These are phyloP conservation scores for Syncephalastrum racemosum DNA, from an alignment of 371 early-diverging fungal genomes.

Conservation along the genomic window DNA sequence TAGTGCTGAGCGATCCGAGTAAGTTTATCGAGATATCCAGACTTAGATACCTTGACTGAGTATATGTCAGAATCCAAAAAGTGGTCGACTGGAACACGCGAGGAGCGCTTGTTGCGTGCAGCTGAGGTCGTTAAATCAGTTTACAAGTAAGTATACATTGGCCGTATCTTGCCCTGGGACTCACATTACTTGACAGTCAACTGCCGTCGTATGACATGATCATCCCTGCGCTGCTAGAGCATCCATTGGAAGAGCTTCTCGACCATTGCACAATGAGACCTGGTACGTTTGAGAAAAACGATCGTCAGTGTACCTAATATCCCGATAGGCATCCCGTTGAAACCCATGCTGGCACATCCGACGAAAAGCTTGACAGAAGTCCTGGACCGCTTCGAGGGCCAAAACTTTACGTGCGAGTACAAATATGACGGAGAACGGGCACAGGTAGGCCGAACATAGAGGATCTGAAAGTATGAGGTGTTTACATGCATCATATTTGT, in stretches of 20 bases:
- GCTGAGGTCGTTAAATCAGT: conserved; percentile 84
- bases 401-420: conserved; percentile 96
- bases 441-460: conserved; percentile 63
- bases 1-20: conserved; percentile 55
- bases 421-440: conserved; percentile 99
- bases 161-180: too few relatives aligned
- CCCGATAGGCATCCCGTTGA: conserved; percentile 82
- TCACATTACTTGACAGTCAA: conserved; percentile 51
- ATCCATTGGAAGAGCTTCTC: conserved; percentile 67
- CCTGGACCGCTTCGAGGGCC: conserved; percentile 90
- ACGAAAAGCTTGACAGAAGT: conserved; percentile 95
- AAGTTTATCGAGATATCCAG: background rate
- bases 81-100: conserved; percentile 51
- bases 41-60: background rate
- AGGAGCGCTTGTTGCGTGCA: conserved; percentile 65
- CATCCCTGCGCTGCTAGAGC: conserved; percentile 79
- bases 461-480: background rate
- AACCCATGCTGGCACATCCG: conserved; percentile 99
- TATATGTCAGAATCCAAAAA: conserved; percentile 38
- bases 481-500: background rate
- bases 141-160: conserved; percentile 65
- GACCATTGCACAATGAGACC: conserved; percentile 87
- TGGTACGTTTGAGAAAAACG: conserved; percentile 41
- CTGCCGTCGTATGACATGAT: conserved; percentile 91
- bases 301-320: background rate